Base-by-base conservation (phyloP, 2,329 filamentous ascomycete genomes). In the Plectosphaerella plurivora region DNA sequence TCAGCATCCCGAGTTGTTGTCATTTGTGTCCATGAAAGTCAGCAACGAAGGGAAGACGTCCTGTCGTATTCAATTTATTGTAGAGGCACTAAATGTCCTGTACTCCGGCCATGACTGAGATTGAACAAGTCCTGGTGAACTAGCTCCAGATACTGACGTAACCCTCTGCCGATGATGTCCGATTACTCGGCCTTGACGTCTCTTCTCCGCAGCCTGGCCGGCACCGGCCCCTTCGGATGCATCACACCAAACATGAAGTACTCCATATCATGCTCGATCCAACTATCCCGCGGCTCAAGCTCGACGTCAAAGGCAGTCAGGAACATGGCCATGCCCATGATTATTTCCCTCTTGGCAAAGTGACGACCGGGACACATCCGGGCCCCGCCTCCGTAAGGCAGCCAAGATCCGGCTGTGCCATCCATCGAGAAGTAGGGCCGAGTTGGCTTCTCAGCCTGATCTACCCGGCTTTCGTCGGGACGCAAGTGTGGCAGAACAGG, bases 351-450 rank as follows among this genome's bases (percentile, higher is more conserved):
- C 33, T 71, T 71, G 1, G 69, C 66, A 35, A 68, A 71, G 39
- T 66, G 65, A 0, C 65, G 64, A 1, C 70, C 68, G 0, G 67
- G 69, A 24, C 70, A 73, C 20, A 67, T 62, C 8, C 61, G 60
- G 5, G 54, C 53, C 1, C 68, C 66, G 3, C 67, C 67, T 0
- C 69, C 68, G 24, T 62, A 72, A 1, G 68, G 68, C 3, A 69
- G 61, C 57, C 62, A 72, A 1, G 62, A 62, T 0, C 65, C 66
- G 8, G 60, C 60, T 1, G 64, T 62, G 1, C 61, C 58, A 1
- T 66, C 60, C 0, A 60, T 54, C 4, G 51, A 61, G 45, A 65
- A 65, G 22, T 46, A 25, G 7, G 44, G 44, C 37, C 11, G 9
- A 8, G 37, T 14, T 41, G 15, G 5, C 44, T 28, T 15, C 10